These are phyloP conservation scores for Cryptococcus amylolentus DNA, from an alignment of 1,284 basidiomycete genomes.

Conservation along the genomic window DNA sequence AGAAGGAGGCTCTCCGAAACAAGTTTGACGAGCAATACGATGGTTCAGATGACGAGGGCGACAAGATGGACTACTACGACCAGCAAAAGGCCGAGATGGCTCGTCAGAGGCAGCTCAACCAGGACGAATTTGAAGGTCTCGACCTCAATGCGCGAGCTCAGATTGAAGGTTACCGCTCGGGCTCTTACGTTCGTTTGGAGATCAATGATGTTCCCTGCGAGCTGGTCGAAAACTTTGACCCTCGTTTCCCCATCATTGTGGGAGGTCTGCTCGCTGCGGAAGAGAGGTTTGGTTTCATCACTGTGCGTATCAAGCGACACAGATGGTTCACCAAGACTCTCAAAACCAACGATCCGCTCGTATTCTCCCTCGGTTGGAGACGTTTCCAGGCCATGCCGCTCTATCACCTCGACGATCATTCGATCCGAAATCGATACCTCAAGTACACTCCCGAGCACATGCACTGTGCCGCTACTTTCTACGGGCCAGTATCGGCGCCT, in stretches of 20 bases:
- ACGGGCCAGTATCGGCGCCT: constrained; percentile 83
- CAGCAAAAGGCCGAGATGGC: constrained; percentile 90
- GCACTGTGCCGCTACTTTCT: constrained; percentile 98
- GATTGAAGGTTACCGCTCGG: constrained; percentile 87
- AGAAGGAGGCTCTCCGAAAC: constrained; percentile 87
- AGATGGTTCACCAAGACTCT: constrained; percentile 89
- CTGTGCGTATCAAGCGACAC: constrained; percentile 94
- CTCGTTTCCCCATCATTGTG: constrained; percentile 82
- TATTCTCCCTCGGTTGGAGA: constrained; percentile 93
- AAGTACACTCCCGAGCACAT: constrained; percentile 99
- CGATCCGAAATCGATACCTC: constrained; percentile 96
- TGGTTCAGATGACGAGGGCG: constrained; percentile 70
- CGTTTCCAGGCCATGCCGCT: constrained; percentile 93
- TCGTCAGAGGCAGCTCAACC: constrained; percentile 77
- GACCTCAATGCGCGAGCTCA: constrained; percentile 73
- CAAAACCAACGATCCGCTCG: constrained; percentile 96
- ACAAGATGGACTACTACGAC: constrained; percentile 79
- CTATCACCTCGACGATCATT: constrained; percentile 95
- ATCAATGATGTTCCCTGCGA: constrained; percentile 81
- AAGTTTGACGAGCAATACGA: constrained; percentile 98
- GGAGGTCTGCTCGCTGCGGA: constrained; percentile 90
- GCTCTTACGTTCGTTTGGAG: constrained; percentile 92
- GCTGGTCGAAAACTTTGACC: constrained; percentile 90
- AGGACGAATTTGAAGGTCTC: constrained; percentile 77
- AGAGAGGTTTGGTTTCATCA: constrained; percentile 87